Conservation (phyloP, 2,329 filamentous ascomycete species). For the Pseudogymnoascus sp. region DNA sequence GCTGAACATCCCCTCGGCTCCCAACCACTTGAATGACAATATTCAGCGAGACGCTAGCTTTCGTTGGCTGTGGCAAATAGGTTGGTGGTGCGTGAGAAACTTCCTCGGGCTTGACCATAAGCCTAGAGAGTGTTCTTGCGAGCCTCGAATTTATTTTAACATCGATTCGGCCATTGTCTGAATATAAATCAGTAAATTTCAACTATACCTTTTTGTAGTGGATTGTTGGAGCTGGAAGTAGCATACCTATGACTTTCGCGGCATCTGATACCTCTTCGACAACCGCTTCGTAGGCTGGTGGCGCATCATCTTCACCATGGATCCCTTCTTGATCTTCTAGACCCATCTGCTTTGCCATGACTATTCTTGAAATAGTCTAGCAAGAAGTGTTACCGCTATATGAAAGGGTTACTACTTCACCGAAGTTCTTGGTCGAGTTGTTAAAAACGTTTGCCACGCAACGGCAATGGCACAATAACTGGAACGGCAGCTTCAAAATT, state of each 20-base stretch:
- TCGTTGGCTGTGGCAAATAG: background rate
- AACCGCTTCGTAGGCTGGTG: background rate
- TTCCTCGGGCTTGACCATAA: conserved; percentile 56
- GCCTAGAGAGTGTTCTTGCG: conserved; percentile 17
- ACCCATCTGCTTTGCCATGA: background rate
- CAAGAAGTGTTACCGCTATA: background rate
- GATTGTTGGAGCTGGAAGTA: background rate
- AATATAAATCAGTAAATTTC: background rate
- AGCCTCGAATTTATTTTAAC: conserved; percentile 44
- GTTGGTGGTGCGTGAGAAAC: background rate
- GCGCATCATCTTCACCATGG: background rate
- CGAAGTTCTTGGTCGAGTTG: background rate
- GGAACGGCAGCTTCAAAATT: background rate
- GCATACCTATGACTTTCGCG: background rate
- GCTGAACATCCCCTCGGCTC: conserved; percentile 48
- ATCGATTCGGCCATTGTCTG: conserved; percentile 47
- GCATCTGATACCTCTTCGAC: background rate
- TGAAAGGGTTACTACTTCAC: background rate
- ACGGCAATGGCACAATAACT: background rate
- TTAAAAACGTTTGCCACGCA: background rate
- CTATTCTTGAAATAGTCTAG: background rate
- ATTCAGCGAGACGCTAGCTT: conserved; percentile 37
- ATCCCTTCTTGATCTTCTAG: background rate
- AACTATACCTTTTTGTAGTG: background rate
- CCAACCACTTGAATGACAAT: conserved; percentile 50